These are phyloP conservation scores for Prunus campanulata DNA, from an alignment of 306 rosid genomes.

Conservation along the genomic window DNA sequence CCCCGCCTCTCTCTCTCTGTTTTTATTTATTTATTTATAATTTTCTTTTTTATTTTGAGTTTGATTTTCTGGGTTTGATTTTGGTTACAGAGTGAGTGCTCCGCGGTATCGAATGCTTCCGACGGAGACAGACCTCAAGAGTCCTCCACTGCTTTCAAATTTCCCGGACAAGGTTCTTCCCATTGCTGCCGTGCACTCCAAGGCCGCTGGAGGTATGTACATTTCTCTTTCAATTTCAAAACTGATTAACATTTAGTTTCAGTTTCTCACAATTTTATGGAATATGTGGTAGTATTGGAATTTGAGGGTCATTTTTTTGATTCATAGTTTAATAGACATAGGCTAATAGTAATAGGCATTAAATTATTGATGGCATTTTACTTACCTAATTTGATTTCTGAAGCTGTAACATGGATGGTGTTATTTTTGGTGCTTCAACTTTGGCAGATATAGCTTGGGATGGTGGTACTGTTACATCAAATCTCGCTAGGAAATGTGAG, in stretches of 20 bases:
- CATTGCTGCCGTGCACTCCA: slow-evolving; percentile 51
- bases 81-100: slow-evolving; percentile 55
- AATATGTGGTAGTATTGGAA: background rate
- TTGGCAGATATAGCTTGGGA: slow-evolving; percentile 80
- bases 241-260: background rate
- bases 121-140: slow-evolving; percentile 80
- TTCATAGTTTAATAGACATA: background rate
- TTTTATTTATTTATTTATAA: background rate
- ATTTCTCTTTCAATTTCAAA: background rate
- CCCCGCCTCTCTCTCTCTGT: background rate
- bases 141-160: slow-evolving; percentile 62
- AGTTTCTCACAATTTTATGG: background rate
- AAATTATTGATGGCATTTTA: too few relatives aligned
- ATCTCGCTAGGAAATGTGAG: slow-evolving; percentile 79
- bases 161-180: slow-evolving; percentile 68
- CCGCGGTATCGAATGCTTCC: slow-evolving; percentile 96
- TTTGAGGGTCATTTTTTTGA: background rate
- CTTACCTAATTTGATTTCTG: background rate
- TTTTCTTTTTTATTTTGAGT: background rate
- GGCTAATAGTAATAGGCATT: background rate
- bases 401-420: slow-evolving; percentile 20
- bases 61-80: background rate
- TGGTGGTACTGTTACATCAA: slow-evolving; percentile 66
- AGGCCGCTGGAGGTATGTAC: slow-evolving; percentile 48
- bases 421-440: slow-evolving; percentile 8